Evolutionary conservation across 306 rosid genomes (phyloP), one percentile per base, ranked within the genome.

Genomic region (Styphnolobium japonicum): DNA sequence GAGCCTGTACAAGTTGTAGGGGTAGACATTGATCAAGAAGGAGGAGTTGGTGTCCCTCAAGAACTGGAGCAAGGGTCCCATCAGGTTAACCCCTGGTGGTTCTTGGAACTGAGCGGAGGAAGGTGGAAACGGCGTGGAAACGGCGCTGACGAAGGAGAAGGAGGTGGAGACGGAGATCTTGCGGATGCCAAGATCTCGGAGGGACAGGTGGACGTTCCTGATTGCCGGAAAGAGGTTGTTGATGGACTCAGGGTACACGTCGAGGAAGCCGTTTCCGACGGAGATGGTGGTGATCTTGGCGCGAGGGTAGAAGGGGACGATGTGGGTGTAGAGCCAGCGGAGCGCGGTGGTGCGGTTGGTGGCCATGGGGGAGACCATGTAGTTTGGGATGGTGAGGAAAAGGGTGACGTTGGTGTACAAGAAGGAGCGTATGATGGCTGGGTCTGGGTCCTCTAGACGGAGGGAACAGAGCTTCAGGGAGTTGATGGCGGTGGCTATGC

Each of bases 221-320:
- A 92, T 84, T 0, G 98, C 98, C 0, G 94, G 90, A 58, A 94
- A 77, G 67, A 92, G 92, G 58, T 71, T 43, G 52, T 71, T 33
- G 18, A 82, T 15, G 71, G 69, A 21, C 2, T 84, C 75, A 0
- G 97, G 95, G 52, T 87, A 70, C 0, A 79, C 66, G 22, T 83
- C 88, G 7, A 83, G 74, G 78, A 89, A 79, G 67, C 89, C 93
- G 74, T 91, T 84, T 25, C 98, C 98, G 36, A 94, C 97, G 31
- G 97, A 90, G 80, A 94, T 92, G 57, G 91, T 69, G 22, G 92
- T 67, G 86, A 94, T 89, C 45, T 67, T 91, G 78, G 91, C 88
- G 60, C 97, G 95, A 4, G 97, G 98, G 81, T 88, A 88, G 92
- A 91, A 94, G 0, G 98, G 97, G 61, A 89, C 77, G 76, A 92